phyloP scores from a whole-genome alignment of 2,329 filamentous ascomycete species.

The Epichloe scottii region DNA sequence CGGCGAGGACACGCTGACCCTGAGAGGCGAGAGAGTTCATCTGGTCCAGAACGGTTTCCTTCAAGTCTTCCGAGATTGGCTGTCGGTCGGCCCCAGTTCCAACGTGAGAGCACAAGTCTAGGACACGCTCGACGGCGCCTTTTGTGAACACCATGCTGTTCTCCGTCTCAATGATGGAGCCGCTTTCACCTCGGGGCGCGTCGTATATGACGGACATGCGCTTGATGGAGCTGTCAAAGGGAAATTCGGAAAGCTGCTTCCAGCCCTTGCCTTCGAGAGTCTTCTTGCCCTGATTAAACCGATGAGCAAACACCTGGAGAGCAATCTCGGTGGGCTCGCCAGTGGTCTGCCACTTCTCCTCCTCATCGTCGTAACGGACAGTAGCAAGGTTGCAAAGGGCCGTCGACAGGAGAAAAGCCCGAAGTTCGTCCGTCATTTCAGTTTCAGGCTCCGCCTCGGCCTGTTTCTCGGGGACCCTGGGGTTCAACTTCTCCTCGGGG shows the following conservation, averaged over 20 bases:
- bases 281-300: constrained; percentile 49
- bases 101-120: constrained; percentile 41
- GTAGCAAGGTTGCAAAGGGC: constrained; percentile 56
- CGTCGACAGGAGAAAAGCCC: constrained; percentile 39
- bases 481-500: constrained; percentile 41
- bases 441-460: constrained; percentile 25
- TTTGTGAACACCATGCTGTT: constrained; percentile 46
- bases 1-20: constrained; percentile 59
- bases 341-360: constrained; percentile 49
- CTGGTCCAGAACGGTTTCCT: constrained; percentile 36
- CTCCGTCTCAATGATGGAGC: constrained; percentile 24
- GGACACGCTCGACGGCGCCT: constrained; percentile 47
- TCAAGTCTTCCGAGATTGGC: constrained; percentile 37
- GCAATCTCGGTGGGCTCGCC: constrained; percentile 67
- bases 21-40: constrained; percentile 50
- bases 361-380: constrained; percentile 40
- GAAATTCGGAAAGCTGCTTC: constrained; percentile 56
- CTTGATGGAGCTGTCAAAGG: constrained; percentile 70
- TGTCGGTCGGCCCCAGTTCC: constrained; percentile 30
- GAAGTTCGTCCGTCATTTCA: constrained; percentile 36
- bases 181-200: constrained; percentile 27
- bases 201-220: constrained; percentile 68
- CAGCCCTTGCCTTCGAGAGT: constrained; percentile 39
- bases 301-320: constrained; percentile 60
- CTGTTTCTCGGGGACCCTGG: constrained; percentile 12